Evolutionary conservation across 805 yeast genomes (phyloP).

Genomic region (Phaffomyces opuntiae): DNA sequence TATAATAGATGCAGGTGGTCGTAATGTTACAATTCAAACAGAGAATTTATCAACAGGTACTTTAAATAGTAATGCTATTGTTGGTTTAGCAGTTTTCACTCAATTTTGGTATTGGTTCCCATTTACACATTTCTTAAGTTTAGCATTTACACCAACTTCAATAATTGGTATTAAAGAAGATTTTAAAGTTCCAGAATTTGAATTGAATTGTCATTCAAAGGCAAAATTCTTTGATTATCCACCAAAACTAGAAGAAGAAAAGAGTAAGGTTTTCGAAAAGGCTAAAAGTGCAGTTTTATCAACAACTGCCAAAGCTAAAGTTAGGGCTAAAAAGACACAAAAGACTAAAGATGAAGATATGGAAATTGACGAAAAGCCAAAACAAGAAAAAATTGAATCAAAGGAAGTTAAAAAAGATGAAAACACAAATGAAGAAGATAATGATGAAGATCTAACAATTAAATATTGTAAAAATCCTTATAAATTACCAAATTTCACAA

Average conservation of each 20-base stretch:
- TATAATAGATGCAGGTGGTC: slow-evolving; percentile 96
- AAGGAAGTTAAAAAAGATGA: slow-evolving; percentile 16
- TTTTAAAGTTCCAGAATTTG: slow-evolving; percentile 79
- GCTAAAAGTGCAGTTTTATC: slow-evolving; percentile 90
- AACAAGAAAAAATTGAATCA: slow-evolving; percentile 19
- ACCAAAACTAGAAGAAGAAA: slow-evolving; percentile 73
- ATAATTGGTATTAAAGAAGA: slow-evolving; percentile 82
- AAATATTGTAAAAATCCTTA: slow-evolving; percentile 60
- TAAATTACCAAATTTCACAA: slow-evolving; percentile 68
- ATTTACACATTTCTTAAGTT: slow-evolving; percentile 81
- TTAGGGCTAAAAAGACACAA: slow-evolving; percentile 69
- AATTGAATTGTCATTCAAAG: slow-evolving; percentile 73
- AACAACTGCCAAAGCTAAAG: slow-evolving; percentile 90
- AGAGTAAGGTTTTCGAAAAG: slow-evolving; percentile 80
- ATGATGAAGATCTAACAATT: slow-evolving; percentile 30
- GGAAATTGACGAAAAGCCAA: slow-evolving; percentile 32
- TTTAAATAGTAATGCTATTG: slow-evolving; percentile 83
- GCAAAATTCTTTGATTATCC: slow-evolving; percentile 83
- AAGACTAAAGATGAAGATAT: slow-evolving; percentile 47
- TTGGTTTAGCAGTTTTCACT: slow-evolving; percentile 81
- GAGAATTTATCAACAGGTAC: slow-evolving; percentile 88
- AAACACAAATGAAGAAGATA: slow-evolving; percentile 19
- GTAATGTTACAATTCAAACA: slow-evolving; percentile 89
- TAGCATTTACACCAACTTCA: slow-evolving; percentile 90
- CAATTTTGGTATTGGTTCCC: slow-evolving; percentile 99